Evolutionary conservation across 2,329 filamentous ascomycete species (phyloP).

Genomic region (Lecanoromycetidae sp.): DNA sequence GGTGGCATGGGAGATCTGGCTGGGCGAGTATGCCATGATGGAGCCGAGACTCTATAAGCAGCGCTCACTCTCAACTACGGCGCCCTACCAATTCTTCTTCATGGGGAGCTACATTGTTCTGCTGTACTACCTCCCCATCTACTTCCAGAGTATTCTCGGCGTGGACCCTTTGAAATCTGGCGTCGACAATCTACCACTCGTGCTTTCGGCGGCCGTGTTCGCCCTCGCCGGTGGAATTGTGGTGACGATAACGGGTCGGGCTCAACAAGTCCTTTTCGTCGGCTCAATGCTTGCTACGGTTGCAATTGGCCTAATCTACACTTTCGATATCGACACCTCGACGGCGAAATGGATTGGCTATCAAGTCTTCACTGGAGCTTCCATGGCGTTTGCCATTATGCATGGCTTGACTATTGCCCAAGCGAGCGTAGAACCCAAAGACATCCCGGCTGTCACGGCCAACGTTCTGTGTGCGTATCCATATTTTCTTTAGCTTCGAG

Average conservation of each 20-base stretch:
- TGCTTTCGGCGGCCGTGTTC: slow-evolving; percentile 27
- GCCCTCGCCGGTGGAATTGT: slow-evolving; percentile 26
- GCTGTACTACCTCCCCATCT: slow-evolving; percentile 38
- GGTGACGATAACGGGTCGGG: slow-evolving; percentile 20
- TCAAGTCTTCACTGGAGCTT: slow-evolving; percentile 26
- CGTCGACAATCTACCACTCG: slow-evolving; percentile 32
- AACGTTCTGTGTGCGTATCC: slow-evolving; percentile 13
- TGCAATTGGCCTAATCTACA: slow-evolving; percentile 26
- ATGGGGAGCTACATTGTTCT: slow-evolving; percentile 23
- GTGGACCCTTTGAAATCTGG: slow-evolving; percentile 28
- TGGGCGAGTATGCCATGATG: not conserved
- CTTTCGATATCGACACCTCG: slow-evolving; percentile 22
- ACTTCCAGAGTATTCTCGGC: slow-evolving; percentile 34
- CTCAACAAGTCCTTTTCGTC: slow-evolving; percentile 21
- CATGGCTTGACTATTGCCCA: slow-evolving; percentile 23
- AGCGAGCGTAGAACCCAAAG: slow-evolving; percentile 21
- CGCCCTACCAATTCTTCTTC: slow-evolving; percentile 2
- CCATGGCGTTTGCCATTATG: slow-evolving; percentile 23
- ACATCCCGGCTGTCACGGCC: slow-evolving; percentile 18
- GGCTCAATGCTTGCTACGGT: slow-evolving; percentile 22
- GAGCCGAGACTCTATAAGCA: slow-evolving; percentile 13
- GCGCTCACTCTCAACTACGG: slow-evolving; percentile 23
- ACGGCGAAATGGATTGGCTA: slow-evolving; percentile 29
- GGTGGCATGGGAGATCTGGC: not conserved
- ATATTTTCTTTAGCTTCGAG: slow-evolving; percentile 15